Conservation (phyloP, 495 filamentous ascomycete genomes). For the Daldinia caldariorum region DNA sequence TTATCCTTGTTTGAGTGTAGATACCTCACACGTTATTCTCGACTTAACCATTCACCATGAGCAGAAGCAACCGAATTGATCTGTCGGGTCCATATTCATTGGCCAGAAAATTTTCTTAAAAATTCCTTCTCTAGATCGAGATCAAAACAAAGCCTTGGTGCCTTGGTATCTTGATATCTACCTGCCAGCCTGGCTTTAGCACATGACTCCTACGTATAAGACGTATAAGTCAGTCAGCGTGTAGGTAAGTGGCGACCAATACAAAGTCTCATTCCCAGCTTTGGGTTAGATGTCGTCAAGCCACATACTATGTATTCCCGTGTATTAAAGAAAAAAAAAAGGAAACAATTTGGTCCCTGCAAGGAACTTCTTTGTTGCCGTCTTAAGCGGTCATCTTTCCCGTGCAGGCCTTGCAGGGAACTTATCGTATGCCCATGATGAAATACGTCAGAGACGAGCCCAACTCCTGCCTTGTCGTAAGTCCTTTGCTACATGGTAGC, state of each 20-base stretch:
- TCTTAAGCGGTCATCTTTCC: constrained; percentile 24
- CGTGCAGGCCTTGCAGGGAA: constrained; percentile 26
- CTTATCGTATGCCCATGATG: constrained; percentile 19
- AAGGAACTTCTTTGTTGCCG: constrained; percentile 35
- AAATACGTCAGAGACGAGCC: constrained; percentile 39
- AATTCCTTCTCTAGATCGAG: constrained; percentile 28
- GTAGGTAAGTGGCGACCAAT: constrained; percentile 29
- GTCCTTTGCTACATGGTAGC: constrained; percentile 3
- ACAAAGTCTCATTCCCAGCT: constrained; percentile 22
- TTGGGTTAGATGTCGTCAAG: constrained; percentile 27
- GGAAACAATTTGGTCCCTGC: constrained; percentile 14
- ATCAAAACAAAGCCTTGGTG: constrained; percentile 21
- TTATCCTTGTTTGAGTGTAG: constrained; percentile 1
- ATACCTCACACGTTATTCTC: constrained; percentile 1
- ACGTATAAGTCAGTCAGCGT: constrained; percentile 14
- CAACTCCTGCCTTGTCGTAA: constrained; percentile 10
- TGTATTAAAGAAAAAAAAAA: neutral
- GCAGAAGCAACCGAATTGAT: constrained; percentile 10
- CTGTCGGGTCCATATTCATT: neutral
- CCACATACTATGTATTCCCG: constrained; percentile 29
- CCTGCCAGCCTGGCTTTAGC: constrained; percentile 15
- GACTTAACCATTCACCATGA: constrained; percentile 18
- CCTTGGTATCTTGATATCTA: neutral
- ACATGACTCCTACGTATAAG: constrained; percentile 15
- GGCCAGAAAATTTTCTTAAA: constrained; percentile 2